Evolutionary conservation across 805 yeast genomes (phyloP).

Genomic region (Candida loeiensis): DNA sequence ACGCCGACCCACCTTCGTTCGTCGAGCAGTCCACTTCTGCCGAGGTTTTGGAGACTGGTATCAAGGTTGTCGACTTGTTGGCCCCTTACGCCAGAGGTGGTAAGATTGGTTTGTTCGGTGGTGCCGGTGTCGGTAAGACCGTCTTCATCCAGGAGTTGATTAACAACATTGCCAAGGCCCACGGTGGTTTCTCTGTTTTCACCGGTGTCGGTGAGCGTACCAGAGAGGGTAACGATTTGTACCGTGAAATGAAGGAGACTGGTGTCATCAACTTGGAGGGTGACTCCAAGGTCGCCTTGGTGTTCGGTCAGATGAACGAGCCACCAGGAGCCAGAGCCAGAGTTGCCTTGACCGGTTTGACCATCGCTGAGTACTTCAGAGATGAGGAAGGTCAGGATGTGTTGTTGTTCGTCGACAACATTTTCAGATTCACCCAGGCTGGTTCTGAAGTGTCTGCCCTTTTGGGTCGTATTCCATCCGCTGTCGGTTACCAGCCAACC

Average conservation of each 20-base stretch:
- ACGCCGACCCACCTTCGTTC: slow-evolving; percentile 95
- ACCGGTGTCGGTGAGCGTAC: slow-evolving; percentile 99
- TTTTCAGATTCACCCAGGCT: slow-evolving; percentile 99
- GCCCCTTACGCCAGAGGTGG: slow-evolving; percentile 99
- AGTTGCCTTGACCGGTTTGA: slow-evolving; percentile 99
- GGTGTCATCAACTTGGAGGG: slow-evolving; percentile 99
- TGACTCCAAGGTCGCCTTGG: slow-evolving; percentile 98
- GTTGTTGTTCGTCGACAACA: slow-evolving; percentile 97
- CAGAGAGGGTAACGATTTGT: slow-evolving; percentile 99
- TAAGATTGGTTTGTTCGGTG: slow-evolving; percentile 99
- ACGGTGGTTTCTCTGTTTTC: slow-evolving; percentile 99
- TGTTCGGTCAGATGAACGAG: slow-evolving; percentile 99
- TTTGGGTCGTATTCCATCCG: slow-evolving; percentile 99
- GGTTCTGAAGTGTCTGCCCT: slow-evolving; percentile 99
- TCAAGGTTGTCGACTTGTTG: slow-evolving; percentile 97
- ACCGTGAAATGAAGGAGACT: slow-evolving; percentile 99
- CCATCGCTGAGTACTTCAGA: slow-evolving; percentile 99
- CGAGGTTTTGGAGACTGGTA: slow-evolving; percentile 98
- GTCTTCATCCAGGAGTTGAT: slow-evolving; percentile 99
- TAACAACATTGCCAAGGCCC: slow-evolving; percentile 99
- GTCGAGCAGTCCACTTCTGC: slow-evolving; percentile 97
- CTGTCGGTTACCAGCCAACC: slow-evolving; percentile 99
- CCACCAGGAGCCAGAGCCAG: slow-evolving; percentile 99
- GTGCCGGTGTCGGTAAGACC: slow-evolving; percentile 99
- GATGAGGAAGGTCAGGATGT: slow-evolving; percentile 99